Evolutionary conservation across 2,329 filamentous ascomycete species (phyloP).

Genomic region (Sporothrix pallida): DNA sequence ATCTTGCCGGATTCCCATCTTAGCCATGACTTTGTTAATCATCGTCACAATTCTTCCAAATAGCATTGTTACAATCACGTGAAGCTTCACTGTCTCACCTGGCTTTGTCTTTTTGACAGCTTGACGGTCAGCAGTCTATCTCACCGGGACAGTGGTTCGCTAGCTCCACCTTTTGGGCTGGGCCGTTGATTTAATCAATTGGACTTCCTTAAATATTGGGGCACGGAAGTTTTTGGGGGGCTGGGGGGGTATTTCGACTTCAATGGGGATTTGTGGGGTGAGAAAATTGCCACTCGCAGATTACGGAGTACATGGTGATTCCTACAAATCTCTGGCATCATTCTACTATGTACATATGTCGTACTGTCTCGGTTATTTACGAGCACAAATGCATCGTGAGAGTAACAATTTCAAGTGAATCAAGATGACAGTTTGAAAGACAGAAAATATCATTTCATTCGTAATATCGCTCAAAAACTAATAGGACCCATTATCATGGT

Average conservation of each 20-base stretch:
- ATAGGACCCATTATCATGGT: neutral
- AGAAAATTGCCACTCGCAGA: too few species aligned
- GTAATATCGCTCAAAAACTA: constrained; percentile 15
- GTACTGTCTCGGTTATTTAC: too few species aligned
- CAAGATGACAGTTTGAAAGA: neutral
- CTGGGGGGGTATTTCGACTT: neutral
- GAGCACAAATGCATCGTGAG: neutral
- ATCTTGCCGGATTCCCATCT: neutral
- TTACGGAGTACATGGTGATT: neutral
- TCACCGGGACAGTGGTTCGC: neutral
- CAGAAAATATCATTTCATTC: constrained; percentile 23
- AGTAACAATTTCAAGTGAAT: neutral
- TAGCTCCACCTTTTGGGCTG: constrained; percentile 6
- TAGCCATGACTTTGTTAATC: constrained; percentile 7
- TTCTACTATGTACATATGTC: too few species aligned
- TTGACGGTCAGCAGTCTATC: neutral
- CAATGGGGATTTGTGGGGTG: neutral
- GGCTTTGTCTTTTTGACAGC: neutral
- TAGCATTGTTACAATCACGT: neutral
- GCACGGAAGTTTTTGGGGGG: too few species aligned
- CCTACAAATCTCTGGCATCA: neutral
- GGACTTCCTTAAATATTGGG: too few species aligned
- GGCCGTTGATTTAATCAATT: neutral
- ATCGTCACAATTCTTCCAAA: neutral
- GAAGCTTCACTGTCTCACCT: neutral